Conservation (phyloP, 805 yeast species). For the Candida bentonensis region DNA sequence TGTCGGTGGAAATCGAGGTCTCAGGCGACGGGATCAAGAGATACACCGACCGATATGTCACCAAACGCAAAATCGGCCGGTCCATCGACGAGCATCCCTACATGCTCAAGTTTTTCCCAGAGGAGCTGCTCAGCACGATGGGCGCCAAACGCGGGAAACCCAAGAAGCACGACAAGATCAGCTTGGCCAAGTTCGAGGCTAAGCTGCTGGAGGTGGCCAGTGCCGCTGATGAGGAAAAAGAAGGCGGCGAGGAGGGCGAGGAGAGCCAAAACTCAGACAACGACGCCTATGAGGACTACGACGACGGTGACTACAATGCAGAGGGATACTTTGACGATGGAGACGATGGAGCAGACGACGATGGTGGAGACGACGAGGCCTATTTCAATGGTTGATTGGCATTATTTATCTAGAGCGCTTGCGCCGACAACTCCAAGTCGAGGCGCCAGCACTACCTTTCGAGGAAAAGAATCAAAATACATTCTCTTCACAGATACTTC, state of each 20-base stretch:
- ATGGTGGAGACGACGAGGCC: constrained; percentile 55
- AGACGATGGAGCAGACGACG: constrained; percentile 42
- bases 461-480: too few relatives aligned
- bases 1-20: constrained; percentile 7
- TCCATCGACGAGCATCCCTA: constrained; percentile 72
- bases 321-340: constrained; percentile 67
- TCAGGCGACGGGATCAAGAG: constrained; percentile 58
- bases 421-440: too few relatives aligned
- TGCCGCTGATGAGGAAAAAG: constrained; percentile 28
- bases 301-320: constrained; percentile 68
- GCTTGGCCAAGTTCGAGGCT: constrained; percentile 25
- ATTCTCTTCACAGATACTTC: too few relatives aligned
- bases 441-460: too few relatives aligned
- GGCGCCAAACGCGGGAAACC: constrained; percentile 43
- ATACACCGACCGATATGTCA: constrained; percentile 67
- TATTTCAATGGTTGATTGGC: constrained; percentile 25
- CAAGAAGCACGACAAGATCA: constrained; percentile 26
- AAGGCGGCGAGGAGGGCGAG: constrained; percentile 28
- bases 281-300: constrained; percentile 59
- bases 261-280: constrained; percentile 33
- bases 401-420: constrained; percentile 8
- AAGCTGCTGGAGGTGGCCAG: constrained; percentile 23
- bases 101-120: constrained; percentile 56
- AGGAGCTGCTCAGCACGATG: constrained; percentile 60
- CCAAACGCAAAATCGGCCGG: constrained; percentile 53